phyloP scores from a whole-genome alignment of 306 rosid genomes.

The Cicer bijugum region DNA sequence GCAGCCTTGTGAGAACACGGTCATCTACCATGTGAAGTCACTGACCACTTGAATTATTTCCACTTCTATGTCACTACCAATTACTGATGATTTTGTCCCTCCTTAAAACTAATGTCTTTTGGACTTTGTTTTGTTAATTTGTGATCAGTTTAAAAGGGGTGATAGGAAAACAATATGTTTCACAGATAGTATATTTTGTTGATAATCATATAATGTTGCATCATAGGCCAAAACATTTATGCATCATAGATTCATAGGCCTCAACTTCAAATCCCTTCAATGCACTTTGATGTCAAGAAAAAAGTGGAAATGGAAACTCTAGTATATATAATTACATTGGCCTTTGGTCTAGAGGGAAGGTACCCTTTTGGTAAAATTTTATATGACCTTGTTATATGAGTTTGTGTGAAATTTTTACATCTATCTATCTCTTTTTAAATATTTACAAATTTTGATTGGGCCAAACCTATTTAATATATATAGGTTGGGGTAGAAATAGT shows the following conservation, averaged over 20 bases:
- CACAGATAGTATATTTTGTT: background rate
- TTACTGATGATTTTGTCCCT: conserved; percentile 28
- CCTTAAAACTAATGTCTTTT: background rate
- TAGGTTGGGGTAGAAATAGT: no score
- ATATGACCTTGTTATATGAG: background rate
- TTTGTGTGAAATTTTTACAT: background rate
- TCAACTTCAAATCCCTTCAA: background rate
- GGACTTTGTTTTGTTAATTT: conserved; percentile 21
- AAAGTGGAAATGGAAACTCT: conserved; percentile 2
- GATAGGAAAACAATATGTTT: conserved; percentile 17
- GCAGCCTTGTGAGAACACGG: background rate
- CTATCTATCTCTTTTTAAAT: background rate
- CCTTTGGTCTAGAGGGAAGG: conserved; percentile 23
- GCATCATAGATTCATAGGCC: background rate
- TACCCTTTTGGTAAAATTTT: background rate
- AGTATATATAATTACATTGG: conserved; percentile 19
- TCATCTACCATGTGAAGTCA: conserved; percentile 28
- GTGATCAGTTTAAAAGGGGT: conserved; percentile 6
- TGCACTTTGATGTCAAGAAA: background rate
- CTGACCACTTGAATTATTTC: conserved; percentile 27
- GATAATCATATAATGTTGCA: background rate
- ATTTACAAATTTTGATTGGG: background rate
- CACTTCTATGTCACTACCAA: conserved; percentile 26
- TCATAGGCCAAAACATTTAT: background rate
- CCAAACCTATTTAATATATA: background rate